These are phyloP conservation scores for Durusdinium trenchii DNA, from an alignment of 73 alveolate genomes.

Conservation along the genomic window DNA sequence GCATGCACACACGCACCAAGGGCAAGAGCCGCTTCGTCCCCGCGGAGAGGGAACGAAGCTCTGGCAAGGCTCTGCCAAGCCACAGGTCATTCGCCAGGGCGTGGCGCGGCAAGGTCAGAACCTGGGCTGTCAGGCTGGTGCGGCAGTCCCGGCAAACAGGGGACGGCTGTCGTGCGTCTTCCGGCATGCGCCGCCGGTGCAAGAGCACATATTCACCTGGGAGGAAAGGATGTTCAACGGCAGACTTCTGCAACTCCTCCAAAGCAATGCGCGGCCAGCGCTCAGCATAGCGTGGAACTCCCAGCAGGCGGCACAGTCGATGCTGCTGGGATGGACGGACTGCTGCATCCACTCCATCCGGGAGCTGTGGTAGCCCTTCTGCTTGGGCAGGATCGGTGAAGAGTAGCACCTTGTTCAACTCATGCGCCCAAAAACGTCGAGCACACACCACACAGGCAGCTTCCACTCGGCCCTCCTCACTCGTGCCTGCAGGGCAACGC, in stretches of 20 bases:
- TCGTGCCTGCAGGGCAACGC: slow-evolving; percentile 22
- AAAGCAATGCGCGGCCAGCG: slow-evolving; percentile 8
- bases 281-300: background rate
- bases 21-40: slow-evolving; percentile 37
- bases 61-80: background rate
- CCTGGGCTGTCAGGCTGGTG: background rate
- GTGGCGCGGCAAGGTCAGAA: background rate
- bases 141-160: slow-evolving; percentile 26
- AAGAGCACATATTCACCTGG: background rate
- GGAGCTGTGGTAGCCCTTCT: too few species aligned
- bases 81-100: slow-evolving; percentile 11
- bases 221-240: slow-evolving; percentile 17
- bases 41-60: background rate
- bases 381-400: background rate
- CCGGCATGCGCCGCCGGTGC: slow-evolving; percentile 31
- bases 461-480: background rate
- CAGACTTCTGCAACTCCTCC: background rate
- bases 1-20: background rate
- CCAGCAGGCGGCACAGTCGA: slow-evolving; percentile 19
- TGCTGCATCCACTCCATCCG: too few species aligned
- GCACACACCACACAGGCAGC: slow-evolving; percentile 29
- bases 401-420: background rate
- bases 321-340: too few species aligned
- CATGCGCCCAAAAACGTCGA: slow-evolving; percentile 1
- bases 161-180: background rate